Conservation (phyloP, 2,329 filamentous ascomycete species). For the Fusarium foetens region DNA sequence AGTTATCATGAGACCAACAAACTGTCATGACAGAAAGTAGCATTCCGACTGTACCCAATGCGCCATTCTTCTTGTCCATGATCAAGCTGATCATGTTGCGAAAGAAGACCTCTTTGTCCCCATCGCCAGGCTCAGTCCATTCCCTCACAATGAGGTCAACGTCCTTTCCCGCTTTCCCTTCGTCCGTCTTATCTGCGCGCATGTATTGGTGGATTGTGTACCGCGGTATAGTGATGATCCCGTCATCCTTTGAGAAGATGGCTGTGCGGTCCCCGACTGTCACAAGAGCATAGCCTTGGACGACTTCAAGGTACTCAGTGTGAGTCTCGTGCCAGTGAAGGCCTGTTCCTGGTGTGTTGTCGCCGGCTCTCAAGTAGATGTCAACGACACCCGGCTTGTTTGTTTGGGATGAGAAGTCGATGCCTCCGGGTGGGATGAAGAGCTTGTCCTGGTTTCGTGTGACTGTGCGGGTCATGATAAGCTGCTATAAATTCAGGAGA, state of each 20-base stretch:
- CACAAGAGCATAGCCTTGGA: slow-evolving; percentile 35
- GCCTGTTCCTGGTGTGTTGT: slow-evolving; percentile 18
- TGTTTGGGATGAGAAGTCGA: slow-evolving; percentile 7
- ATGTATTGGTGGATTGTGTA: slow-evolving; percentile 34
- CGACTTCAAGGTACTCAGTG: slow-evolving; percentile 33
- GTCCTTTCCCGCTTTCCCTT: slow-evolving; percentile 20
- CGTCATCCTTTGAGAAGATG: slow-evolving; percentile 31
- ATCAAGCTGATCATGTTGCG: slow-evolving; percentile 36
- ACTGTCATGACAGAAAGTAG: slow-evolving; percentile 33
- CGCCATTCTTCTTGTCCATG: slow-evolving; percentile 25
- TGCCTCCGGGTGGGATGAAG: slow-evolving; percentile 15
- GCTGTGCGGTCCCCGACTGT: slow-evolving; percentile 32
- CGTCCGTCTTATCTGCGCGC: slow-evolving; percentile 25
- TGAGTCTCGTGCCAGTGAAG: slow-evolving; percentile 36
- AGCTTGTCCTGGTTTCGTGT: slow-evolving; percentile 18
- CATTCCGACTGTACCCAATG: slow-evolving; percentile 14
- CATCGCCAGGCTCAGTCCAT: slow-evolving; percentile 40
- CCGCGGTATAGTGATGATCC: slow-evolving; percentile 36
- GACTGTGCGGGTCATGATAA: slow-evolving; percentile 11
- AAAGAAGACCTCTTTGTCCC: slow-evolving; percentile 39
- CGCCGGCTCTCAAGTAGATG: slow-evolving; percentile 18
- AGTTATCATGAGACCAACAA: slow-evolving; percentile 36
- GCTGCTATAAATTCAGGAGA: neutral
- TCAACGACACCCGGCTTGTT: slow-evolving; percentile 1
- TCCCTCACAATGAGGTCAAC: slow-evolving; percentile 32